These are phyloP conservation scores for Geoglossum glabrum DNA, from an alignment of 495 filamentous ascomycete genomes.

Conservation along the genomic window DNA sequence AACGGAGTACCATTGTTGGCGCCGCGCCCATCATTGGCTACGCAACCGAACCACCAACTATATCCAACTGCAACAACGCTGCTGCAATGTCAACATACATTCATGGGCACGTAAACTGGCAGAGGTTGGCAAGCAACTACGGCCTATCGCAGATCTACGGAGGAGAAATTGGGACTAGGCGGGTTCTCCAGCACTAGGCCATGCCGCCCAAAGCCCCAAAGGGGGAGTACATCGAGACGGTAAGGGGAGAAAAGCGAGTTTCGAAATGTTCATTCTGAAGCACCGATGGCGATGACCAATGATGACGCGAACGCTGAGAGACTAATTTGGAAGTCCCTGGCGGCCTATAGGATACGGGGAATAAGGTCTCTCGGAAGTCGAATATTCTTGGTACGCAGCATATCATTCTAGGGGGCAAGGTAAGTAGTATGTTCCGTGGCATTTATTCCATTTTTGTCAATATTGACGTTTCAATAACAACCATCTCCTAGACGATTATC, in stretches of 20 bases:
- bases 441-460: neutral
- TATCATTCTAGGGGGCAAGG: conserved; percentile 80
- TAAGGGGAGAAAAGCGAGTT: conserved; percentile 19
- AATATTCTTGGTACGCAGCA: conserved; percentile 86
- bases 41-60: neutral
- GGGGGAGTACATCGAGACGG: conserved; percentile 94
- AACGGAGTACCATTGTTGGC: neutral
- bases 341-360: conserved; percentile 98
- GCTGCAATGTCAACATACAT: neutral
- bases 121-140: neutral
- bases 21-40: neutral
- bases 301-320: no score
- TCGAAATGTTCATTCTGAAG: no score
- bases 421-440: neutral
- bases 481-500: conserved; percentile 50
- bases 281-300: no score
- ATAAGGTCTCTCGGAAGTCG: conserved; percentile 86
- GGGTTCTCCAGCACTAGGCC: neutral
- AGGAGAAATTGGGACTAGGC: no score
- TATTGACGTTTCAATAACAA: neutral
- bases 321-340: no score
- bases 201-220: conserved; percentile 45
- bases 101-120: neutral
- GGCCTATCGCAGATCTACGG: neutral
- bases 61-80: neutral